These are phyloP conservation scores for Cryptococcus neoformans DNA, from an alignment of 1,284 basidiomycete species.

Conservation along the genomic window DNA sequence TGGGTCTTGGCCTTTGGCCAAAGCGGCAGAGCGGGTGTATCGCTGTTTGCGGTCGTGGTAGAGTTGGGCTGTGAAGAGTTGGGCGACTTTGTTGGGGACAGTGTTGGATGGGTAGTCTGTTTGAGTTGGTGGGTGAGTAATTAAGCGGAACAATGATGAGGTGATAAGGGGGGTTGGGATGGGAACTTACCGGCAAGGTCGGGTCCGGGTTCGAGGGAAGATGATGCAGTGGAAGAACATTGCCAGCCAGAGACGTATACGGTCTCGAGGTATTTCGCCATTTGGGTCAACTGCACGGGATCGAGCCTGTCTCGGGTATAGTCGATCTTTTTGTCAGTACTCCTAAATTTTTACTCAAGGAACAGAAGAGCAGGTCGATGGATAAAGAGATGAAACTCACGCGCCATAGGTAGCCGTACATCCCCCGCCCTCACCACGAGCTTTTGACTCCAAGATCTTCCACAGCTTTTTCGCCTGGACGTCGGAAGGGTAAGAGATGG, in stretches of 20 bases:
- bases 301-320: slow-evolving; percentile 64
- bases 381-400: slow-evolving; percentile 57
- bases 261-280: slow-evolving; percentile 91
- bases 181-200: slow-evolving; percentile 74
- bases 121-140: neutral
- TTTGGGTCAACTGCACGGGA: slow-evolving; percentile 91
- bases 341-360: neutral
- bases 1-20: slow-evolving; percentile 56
- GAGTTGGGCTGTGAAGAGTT: slow-evolving; percentile 61
- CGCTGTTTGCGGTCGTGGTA: slow-evolving; percentile 66
- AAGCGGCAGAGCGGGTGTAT: slow-evolving; percentile 55
- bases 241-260: slow-evolving; percentile 97
- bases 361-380: neutral
- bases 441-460: slow-evolving; percentile 51
- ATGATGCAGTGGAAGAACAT: slow-evolving; percentile 81
- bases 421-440: slow-evolving; percentile 48
- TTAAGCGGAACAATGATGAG: neutral
- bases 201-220: slow-evolving; percentile 96
- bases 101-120: slow-evolving; percentile 61
- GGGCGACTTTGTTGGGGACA: slow-evolving; percentile 62
- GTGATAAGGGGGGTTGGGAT: neutral
- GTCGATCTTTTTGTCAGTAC: neutral
- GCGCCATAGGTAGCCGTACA: slow-evolving; percentile 74
- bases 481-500: slow-evolving; percentile 82
- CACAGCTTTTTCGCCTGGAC: slow-evolving; percentile 85